phyloP scores from a whole-genome alignment of 2,329 filamentous ascomycete genomes.

The Macrophomina pseudophaseolina region DNA sequence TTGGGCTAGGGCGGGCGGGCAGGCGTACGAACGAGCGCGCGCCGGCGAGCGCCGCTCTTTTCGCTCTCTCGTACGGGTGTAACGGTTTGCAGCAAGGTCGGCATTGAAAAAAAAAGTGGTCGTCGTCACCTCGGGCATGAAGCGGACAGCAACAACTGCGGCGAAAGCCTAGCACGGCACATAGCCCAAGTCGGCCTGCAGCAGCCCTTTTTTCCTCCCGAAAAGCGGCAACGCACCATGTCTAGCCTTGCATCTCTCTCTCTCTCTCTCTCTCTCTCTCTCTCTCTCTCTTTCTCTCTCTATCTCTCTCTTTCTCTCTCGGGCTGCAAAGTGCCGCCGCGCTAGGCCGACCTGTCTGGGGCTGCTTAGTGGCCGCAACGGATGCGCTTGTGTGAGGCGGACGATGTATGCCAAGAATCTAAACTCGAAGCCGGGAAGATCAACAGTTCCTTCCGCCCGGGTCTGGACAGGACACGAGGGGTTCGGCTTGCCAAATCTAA shows the following conservation, averaged over 20 bases:
- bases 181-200: neutral
- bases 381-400: slow-evolving; percentile 17
- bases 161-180: neutral
- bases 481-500: slow-evolving; percentile 17
- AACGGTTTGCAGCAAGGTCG: slow-evolving; percentile 9
- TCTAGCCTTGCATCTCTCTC: too few relatives aligned
- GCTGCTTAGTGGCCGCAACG: neutral
- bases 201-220: neutral
- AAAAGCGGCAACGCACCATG: too few relatives aligned
- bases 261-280: neutral
- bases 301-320: neutral
- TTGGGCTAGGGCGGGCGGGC: neutral
- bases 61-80: neutral
- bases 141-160: neutral
- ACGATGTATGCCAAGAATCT: slow-evolving; percentile 18
- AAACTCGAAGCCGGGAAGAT: slow-evolving; percentile 17
- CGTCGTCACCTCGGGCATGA: neutral
- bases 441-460: slow-evolving; percentile 2
- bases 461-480: neutral
- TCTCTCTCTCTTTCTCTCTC: too few relatives aligned
- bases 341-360: neutral
- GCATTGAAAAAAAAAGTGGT: neutral
- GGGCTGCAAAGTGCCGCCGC: neutral
- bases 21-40: neutral
- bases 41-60: neutral